A percentile compares a stretch with the other conserved stretches of the same genome.
Conservation (phyloP, 2,329 filamentous ascomycete species). For the Trichoderma citrinoviride region DNA sequence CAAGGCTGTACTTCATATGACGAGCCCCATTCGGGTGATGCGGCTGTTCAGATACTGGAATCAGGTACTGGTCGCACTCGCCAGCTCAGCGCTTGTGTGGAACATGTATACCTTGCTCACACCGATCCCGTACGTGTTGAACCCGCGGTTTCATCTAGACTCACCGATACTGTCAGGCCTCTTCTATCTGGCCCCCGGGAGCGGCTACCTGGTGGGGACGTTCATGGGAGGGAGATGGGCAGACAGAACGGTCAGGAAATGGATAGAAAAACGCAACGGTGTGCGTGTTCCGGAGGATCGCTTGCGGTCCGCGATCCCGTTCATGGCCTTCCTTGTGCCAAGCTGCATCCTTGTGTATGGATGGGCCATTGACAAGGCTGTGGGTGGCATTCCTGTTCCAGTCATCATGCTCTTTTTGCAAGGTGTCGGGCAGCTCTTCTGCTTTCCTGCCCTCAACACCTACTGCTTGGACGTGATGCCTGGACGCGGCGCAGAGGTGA, state of each 20-base stretch:
- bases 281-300: constrained; percentile 66
- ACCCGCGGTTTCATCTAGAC: constrained; percentile 68
- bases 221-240: constrained; percentile 71
- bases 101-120: constrained; percentile 65
- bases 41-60: constrained; percentile 67
- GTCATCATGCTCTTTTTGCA: constrained; percentile 73
- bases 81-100: constrained; percentile 65
- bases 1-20: constrained; percentile 57
- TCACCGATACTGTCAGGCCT: constrained; percentile 65
- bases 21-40: constrained; percentile 64
- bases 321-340: constrained; percentile 57
- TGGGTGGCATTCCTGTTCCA: constrained; percentile 57
- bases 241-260: constrained; percentile 63
- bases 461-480: constrained; percentile 82
- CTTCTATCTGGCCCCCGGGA: constrained; percentile 72
- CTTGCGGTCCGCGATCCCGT: constrained; percentile 56
- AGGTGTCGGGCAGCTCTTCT: constrained; percentile 71
- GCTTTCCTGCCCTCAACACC: constrained; percentile 72
- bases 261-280: constrained; percentile 57
- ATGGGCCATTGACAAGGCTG: constrained; percentile 49
- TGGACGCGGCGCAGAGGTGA: constrained; percentile 65
- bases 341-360: constrained; percentile 63
- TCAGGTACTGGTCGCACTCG: constrained; percentile 57
- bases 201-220: constrained; percentile 66
- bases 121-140: constrained; percentile 69